Percentiles rank a stretch among this genome's conserved stretches.
phyloP scores from a whole-genome alignment of 139 green algal genomes.

The Chlamydomonas schloesseri region DNA sequence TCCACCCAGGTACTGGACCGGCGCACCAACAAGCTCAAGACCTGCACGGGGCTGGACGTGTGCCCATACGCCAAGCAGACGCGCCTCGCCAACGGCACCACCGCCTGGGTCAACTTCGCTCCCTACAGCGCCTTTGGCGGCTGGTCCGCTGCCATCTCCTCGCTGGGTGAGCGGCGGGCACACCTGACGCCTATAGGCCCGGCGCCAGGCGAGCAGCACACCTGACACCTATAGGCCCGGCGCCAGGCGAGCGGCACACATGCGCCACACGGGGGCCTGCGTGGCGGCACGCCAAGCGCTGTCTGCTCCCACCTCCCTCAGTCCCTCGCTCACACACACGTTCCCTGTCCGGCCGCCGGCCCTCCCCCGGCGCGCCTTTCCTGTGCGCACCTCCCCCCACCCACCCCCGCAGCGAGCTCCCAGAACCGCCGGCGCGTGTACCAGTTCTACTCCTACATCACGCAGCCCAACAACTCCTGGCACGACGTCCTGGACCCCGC shows the following conservation, averaged over 20 bases:
- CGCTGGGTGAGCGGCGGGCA: background rate
- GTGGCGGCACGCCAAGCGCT: too few relatives aligned
- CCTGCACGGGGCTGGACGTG: background rate
- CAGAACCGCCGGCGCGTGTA: background rate
- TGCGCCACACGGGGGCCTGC: too few relatives aligned
- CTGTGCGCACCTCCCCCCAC: background rate
- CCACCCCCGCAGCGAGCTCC: background rate
- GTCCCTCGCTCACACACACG: too few relatives aligned
- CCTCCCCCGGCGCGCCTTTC: too few relatives aligned
- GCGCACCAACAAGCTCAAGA: background rate
- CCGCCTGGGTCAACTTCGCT: constrained; percentile 20
- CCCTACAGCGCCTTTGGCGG: constrained; percentile 39
- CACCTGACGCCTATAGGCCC: too few relatives aligned
- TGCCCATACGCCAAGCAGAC: background rate
- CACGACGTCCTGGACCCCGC: background rate
- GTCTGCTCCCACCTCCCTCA: too few relatives aligned
- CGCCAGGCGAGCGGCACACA: too few relatives aligned
- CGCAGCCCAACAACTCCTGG: background rate
- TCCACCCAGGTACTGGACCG: constrained; percentile 6
- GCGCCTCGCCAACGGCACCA: background rate
- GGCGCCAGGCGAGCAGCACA: too few relatives aligned
- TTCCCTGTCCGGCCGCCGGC: too few relatives aligned
- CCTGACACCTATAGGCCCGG: too few relatives aligned
- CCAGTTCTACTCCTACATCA: constrained; percentile 1
- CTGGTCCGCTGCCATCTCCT: background rate